Evolutionary conservation across 306 rosid genomes (phyloP).

Genomic region (Rosa lucieae): DNA sequence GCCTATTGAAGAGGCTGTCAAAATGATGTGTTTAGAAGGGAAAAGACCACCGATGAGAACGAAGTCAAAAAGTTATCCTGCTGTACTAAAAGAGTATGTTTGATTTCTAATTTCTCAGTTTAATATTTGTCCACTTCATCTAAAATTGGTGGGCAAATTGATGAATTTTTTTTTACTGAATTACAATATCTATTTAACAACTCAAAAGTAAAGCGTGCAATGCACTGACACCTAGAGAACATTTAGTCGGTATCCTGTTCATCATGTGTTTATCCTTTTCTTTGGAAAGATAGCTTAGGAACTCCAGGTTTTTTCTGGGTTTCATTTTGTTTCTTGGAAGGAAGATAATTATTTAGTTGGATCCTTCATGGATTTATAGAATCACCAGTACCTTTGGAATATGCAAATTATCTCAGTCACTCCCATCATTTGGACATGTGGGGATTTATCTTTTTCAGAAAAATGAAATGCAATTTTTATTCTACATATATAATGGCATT

Average conservation of each 20-base stretch:
- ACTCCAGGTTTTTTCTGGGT: background rate
- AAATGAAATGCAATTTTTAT: background rate
- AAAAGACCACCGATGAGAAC: slow-evolving; percentile 73
- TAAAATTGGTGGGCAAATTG: background rate
- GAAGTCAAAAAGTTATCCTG: slow-evolving; percentile 85
- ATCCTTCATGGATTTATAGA: background rate
- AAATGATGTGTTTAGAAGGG: slow-evolving; percentile 70
- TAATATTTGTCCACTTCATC: background rate
- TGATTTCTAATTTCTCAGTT: slow-evolving; percentile 3
- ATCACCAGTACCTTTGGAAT: background rate
- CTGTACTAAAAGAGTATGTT: slow-evolving; percentile 86
- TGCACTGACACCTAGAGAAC: background rate
- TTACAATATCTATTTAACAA: background rate
- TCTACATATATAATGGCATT: background rate
- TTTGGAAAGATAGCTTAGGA: background rate
- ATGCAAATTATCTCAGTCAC: background rate
- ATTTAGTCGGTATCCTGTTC: background rate
- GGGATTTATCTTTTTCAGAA: background rate
- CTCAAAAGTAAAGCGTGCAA: background rate
- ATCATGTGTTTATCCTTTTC: background rate
- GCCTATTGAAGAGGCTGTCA: slow-evolving; percentile 65
- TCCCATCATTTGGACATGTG: background rate
- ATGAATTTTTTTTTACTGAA: background rate
- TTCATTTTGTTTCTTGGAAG: background rate
- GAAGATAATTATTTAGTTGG: background rate